These are phyloP conservation scores for Cryomyces antarcticus DNA, from an alignment of 495 filamentous ascomycete species.

Conservation along the genomic window DNA sequence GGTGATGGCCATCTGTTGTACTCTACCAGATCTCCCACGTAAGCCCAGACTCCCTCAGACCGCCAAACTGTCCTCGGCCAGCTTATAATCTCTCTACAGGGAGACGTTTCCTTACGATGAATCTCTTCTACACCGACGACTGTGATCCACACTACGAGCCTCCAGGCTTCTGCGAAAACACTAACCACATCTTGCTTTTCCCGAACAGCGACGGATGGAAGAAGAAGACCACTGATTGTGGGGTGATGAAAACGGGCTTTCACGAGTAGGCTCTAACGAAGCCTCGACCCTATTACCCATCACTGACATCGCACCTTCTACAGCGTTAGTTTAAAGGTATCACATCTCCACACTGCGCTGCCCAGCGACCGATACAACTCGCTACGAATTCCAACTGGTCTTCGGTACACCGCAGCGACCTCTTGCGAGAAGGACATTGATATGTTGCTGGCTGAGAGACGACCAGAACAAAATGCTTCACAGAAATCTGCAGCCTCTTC, in stretches of 20 bases:
- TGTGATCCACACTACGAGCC: conserved; percentile 22
- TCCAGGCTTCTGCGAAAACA: conserved; percentile 18
- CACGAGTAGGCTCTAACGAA: conserved; percentile 14
- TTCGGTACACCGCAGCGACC: conserved; percentile 3
- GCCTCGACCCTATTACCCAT: not conserved
- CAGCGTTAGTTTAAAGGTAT: conserved; percentile 20
- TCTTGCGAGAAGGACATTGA: not conserved
- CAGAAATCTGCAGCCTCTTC: too few relatives aligned
- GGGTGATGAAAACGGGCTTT: conserved; percentile 18
- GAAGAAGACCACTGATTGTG: conserved; percentile 13
- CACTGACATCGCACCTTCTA: not conserved
- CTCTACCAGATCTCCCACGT: conserved; percentile 26
- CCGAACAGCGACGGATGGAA: conserved; percentile 19
- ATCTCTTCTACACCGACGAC: conserved; percentile 27
- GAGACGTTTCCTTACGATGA: conserved; percentile 22
- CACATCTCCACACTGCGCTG: conserved; percentile 8
- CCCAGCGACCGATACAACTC: not conserved
- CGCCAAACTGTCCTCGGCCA: not conserved
- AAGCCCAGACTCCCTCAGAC: not conserved
- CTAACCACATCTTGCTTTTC: conserved; percentile 17
- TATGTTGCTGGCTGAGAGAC: not conserved
- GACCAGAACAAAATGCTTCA: too few relatives aligned
- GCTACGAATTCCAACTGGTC: conserved; percentile 1
- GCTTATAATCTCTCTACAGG: conserved; percentile 8
- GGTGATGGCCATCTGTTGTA: conserved; percentile 18